A percentile compares a stretch with the other conserved stretches of the same genome.
phyloP scores from a whole-genome alignment of 352 stramenopile genomes.

The Phytophthora megakarya region DNA sequence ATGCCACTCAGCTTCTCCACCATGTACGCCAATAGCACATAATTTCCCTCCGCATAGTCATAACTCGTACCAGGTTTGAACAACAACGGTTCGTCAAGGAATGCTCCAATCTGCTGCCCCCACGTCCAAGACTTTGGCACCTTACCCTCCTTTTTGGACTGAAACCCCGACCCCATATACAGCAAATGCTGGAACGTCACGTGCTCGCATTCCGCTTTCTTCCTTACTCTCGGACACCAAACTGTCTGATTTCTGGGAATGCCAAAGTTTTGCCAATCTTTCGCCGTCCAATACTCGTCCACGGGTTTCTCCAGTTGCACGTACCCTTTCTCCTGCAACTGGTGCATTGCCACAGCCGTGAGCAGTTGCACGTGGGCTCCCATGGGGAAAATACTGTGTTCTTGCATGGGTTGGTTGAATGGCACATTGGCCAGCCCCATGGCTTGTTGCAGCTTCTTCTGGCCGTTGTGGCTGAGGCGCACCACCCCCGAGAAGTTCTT shows the following conservation, averaged over 20 bases:
- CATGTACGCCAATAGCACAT: conserved; percentile 63
- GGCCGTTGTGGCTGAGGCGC: conserved; percentile 51
- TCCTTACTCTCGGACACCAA: conserved; percentile 54
- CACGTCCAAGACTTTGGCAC: conserved; percentile 17
- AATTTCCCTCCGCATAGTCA: conserved; percentile 57
- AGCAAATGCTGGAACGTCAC: conserved; percentile 74
- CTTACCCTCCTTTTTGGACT: conserved; percentile 11
- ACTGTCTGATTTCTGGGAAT: conserved; percentile 46
- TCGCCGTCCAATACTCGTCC: conserved; percentile 38
- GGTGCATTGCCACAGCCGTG: conserved; percentile 53
- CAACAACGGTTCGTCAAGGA: conserved; percentile 57
- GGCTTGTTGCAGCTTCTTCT: conserved; percentile 50
- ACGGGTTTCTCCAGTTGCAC: conserved; percentile 46
- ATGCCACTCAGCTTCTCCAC: conserved; percentile 64
- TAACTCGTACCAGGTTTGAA: conserved; percentile 62
- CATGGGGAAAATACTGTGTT: conserved; percentile 61
- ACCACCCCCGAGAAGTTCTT: conserved; percentile 63
- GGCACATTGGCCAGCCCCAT: conserved; percentile 55
- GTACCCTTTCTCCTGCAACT: conserved; percentile 54
- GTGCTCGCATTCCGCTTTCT: conserved; percentile 36
- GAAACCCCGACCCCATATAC: conserved; percentile 60
- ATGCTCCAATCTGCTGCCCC: conserved; percentile 43
- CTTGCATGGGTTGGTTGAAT: conserved; percentile 48
- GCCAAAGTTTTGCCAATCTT: conserved; percentile 57
- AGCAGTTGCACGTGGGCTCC: conserved; percentile 68